Percentiles rank a stretch among this genome's conserved stretches.
Conservation (phyloP, 768 basidiomycete genomes). For the Suillus subalutaceus region DNA sequence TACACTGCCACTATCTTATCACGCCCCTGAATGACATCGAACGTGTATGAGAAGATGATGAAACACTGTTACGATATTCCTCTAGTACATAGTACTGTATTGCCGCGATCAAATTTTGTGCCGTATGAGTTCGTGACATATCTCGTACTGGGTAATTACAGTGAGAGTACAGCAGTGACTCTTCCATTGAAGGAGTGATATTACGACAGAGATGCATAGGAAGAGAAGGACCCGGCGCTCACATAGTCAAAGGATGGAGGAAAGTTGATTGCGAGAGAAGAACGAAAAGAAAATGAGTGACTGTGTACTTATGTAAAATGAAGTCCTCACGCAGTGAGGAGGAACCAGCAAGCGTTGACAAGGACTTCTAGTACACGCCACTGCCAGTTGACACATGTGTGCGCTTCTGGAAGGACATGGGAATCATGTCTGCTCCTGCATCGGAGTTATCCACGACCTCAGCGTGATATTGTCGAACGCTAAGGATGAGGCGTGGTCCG, state of each 20-base stretch:
- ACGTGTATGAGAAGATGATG: conserved; percentile 6
- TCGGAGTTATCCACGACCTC: background rate
- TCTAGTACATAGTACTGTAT: too few species aligned
- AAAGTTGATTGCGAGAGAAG: background rate
- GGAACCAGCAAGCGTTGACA: background rate
- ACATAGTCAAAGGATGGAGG: background rate
- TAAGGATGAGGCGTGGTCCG: conserved; percentile 3
- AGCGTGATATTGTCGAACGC: background rate
- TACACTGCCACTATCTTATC: conserved; percentile 16
- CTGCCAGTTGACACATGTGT: background rate
- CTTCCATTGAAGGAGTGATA: background rate
- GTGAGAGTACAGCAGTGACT: background rate
- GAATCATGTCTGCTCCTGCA: background rate
- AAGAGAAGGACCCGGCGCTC: background rate
- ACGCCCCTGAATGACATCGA: background rate
- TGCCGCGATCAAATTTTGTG: conserved; percentile 56
- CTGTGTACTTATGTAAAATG: background rate
- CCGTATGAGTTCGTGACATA: conserved; percentile 52
- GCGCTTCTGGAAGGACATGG: background rate
- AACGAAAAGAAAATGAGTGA: background rate
- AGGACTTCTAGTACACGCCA: background rate
- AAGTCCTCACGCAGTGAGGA: background rate
- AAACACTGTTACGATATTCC: too few species aligned
- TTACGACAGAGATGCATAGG: background rate
- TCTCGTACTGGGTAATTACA: background rate